Conservation (phyloP, 2,329 filamentous ascomycete species). For the Pseudopyricularia cyperi region DNA sequence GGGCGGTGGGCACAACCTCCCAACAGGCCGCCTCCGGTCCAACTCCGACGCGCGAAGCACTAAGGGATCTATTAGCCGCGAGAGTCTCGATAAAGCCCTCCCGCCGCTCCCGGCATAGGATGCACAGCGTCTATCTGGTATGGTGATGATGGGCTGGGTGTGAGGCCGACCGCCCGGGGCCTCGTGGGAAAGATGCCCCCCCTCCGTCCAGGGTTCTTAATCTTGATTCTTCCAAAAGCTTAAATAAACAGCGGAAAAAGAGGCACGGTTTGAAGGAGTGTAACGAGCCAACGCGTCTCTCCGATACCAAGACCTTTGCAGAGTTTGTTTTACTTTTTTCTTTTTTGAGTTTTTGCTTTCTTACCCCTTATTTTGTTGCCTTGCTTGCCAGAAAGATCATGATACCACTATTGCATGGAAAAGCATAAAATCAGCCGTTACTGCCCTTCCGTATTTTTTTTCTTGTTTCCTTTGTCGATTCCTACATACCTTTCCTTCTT, state of each 20-base stretch:
- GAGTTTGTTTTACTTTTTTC: conserved; percentile 4
- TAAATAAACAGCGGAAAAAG: background rate
- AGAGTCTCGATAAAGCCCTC: conserved; percentile 47
- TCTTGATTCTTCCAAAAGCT: background rate
- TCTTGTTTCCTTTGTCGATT: conserved; percentile 1
- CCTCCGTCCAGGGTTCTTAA: background rate
- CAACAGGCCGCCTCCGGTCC: conserved; percentile 12
- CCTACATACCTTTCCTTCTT: background rate
- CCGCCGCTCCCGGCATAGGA: conserved; percentile 35
- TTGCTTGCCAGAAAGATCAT: conserved; percentile 9
- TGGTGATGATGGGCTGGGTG: background rate
- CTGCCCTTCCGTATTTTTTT: conserved; percentile 3
- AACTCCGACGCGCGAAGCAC: conserved; percentile 7
- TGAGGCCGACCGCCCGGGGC: background rate
- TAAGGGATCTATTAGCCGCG: conserved; percentile 31
- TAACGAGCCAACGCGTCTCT: no score
- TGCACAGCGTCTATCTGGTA: background rate
- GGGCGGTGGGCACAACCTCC: conserved; percentile 1
- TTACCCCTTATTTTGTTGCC: conserved; percentile 3
- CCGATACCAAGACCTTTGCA: background rate
- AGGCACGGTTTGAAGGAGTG: no score
- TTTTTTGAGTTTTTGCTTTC: conserved; percentile 5
- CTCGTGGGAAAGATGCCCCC: background rate
- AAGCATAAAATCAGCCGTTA: conserved; percentile 7
- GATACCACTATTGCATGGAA: conserved; percentile 12